Conservation (phyloP, 2,329 filamentous ascomycete species). For the Ceratocystis cacaofunesta region DNA sequence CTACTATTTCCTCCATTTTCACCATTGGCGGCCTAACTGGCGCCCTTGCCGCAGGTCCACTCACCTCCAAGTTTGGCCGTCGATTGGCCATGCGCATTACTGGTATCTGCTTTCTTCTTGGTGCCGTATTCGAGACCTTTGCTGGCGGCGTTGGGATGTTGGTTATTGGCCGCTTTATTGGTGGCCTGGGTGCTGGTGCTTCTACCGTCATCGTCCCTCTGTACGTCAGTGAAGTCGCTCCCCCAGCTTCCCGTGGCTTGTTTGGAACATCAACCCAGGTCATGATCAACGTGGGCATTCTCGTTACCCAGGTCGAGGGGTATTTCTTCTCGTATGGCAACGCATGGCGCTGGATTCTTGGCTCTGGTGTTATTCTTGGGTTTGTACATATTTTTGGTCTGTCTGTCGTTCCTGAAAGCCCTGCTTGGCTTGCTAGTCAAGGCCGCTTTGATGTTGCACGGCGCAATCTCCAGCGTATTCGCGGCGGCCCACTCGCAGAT, state of each 20-base stretch:
- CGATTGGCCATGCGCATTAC: constrained; percentile 63
- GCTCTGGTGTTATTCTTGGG: constrained; percentile 54
- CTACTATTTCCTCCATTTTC: constrained; percentile 77
- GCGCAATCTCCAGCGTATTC: constrained; percentile 56
- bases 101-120: constrained; percentile 58
- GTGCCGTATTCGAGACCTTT: constrained; percentile 60
- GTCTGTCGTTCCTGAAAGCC: constrained; percentile 71
- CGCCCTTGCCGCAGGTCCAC: constrained; percentile 62
- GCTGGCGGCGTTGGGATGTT: constrained; percentile 53
- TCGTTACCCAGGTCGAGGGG: constrained; percentile 68
- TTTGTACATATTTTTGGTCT: constrained; percentile 53
- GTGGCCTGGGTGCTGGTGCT: constrained; percentile 73
- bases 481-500: constrained; percentile 55
- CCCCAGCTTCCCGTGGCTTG: constrained; percentile 56
- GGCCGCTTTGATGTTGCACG: constrained; percentile 47
- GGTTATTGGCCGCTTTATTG: constrained; percentile 59
- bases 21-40: constrained; percentile 78
- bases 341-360: constrained; percentile 74
- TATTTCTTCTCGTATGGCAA: constrained; percentile 71
- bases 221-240: constrained; percentile 85
- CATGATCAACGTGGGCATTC: constrained; percentile 81
- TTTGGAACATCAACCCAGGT: constrained; percentile 81
- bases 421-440: constrained; percentile 66
- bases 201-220: constrained; percentile 86
- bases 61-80: constrained; percentile 65